Conservation (phyloP, 164 flowering plant genomes). For the Saururus chinensis region DNA sequence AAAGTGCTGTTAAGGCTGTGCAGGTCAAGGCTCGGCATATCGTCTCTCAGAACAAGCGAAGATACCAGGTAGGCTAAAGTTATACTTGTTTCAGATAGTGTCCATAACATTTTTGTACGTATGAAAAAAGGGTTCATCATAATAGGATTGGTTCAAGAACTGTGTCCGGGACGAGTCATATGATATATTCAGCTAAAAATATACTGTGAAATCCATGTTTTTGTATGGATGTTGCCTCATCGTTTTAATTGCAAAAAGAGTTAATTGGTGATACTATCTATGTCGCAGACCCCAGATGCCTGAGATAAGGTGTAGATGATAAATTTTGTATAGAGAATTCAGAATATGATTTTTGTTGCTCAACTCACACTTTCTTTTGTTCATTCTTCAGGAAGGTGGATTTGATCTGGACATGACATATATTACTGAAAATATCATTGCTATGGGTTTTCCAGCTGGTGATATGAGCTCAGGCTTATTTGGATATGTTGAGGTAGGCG, state of each 20-base stretch:
- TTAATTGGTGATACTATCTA: too few species aligned
- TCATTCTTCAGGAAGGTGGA: slow-evolving; percentile 73
- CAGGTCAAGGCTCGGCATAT: slow-evolving; percentile 96
- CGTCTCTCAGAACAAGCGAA: slow-evolving; percentile 94
- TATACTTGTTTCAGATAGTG: background rate
- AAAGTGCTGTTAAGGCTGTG: slow-evolving; percentile 88
- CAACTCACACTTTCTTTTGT: background rate
- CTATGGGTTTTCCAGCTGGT: slow-evolving; percentile 99
- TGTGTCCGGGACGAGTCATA: too few species aligned
- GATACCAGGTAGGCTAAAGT: slow-evolving; percentile 69
- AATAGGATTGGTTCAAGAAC: too few species aligned
- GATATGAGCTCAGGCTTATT: slow-evolving; percentile 98
- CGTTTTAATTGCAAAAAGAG: too few species aligned
- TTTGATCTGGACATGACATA: slow-evolving; percentile 99
- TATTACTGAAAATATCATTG: slow-evolving; percentile 94
- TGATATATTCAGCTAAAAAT: too few species aligned
- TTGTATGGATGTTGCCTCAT: too few species aligned
- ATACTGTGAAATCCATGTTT: too few species aligned
- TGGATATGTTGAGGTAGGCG: slow-evolving; percentile 84
- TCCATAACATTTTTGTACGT: too few species aligned
- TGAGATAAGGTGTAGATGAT: too few species aligned
- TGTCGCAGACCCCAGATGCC: too few species aligned
- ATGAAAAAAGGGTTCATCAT: too few species aligned
- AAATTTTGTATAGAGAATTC: too few species aligned
- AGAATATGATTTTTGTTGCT: background rate